These are phyloP conservation scores for Cylindrodendrum hubeiense DNA, from an alignment of 2,329 filamentous ascomycete species.

Conservation along the genomic window DNA sequence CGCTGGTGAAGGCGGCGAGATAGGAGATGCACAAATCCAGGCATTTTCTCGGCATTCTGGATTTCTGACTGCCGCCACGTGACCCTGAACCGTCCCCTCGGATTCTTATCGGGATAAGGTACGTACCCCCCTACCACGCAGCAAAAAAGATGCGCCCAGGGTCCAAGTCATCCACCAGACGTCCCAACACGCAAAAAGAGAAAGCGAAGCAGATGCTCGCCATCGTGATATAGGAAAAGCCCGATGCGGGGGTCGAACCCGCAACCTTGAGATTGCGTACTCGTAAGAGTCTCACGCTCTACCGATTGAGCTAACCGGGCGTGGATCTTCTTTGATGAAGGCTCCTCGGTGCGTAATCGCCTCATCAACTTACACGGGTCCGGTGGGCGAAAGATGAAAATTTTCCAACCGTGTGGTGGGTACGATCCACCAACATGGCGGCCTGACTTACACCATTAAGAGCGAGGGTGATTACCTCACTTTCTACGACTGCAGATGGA, in stretches of 20 bases:
- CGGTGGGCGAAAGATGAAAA: neutral
- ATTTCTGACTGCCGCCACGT: constrained; percentile 6
- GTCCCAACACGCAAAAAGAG: constrained; percentile 18
- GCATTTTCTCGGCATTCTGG: neutral
- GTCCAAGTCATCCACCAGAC: neutral
- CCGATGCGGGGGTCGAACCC: constrained; percentile 64
- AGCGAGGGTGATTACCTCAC: neutral
- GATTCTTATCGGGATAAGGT: neutral
- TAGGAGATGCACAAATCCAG: constrained; percentile 38
- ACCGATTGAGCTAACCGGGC: constrained; percentile 53
- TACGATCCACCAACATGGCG: constrained; percentile 2
- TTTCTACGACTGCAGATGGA: too few species aligned
- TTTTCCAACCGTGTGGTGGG: constrained; percentile 9
- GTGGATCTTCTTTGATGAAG: constrained; percentile 21
- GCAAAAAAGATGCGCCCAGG: neutral
- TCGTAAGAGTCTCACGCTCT: constrained; percentile 76
- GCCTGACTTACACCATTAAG: neutral
- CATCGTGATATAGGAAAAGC: constrained; percentile 43
- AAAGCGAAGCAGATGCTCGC: constrained; percentile 36
- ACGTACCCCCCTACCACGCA: constrained; percentile 2
- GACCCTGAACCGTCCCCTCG: constrained; percentile 6
- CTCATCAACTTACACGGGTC: constrained; percentile 19
- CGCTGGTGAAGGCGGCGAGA: neutral
- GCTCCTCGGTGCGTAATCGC: constrained; percentile 1
- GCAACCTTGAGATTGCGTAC: constrained; percentile 63